Percentiles rank a stretch among this genome's conserved stretches.
phyloP scores from a whole-genome alignment of 805 yeast genomes.

The Yarrowia hollandica region DNA sequence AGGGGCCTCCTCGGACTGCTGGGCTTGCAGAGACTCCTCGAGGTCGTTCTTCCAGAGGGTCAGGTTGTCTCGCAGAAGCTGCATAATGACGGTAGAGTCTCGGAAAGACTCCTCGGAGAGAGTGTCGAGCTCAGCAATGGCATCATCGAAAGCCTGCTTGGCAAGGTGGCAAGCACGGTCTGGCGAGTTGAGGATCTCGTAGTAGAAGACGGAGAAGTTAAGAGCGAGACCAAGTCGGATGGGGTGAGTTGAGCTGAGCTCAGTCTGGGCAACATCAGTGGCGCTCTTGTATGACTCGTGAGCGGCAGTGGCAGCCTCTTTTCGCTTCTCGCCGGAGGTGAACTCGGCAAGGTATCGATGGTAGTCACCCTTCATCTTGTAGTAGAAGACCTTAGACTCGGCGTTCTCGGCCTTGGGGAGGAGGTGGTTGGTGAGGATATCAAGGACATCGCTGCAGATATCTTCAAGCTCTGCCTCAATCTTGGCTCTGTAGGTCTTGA shows the following conservation, averaged over 20 bases:
- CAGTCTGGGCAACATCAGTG: conserved; percentile 94
- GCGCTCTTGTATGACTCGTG: conserved; percentile 94
- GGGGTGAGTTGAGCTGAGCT: conserved; percentile 98
- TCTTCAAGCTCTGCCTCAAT: conserved; percentile 89
- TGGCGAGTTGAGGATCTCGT: conserved; percentile 96
- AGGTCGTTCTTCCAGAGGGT: conserved; percentile 72
- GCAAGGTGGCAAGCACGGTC: conserved; percentile 99
- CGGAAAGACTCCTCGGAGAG: conserved; percentile 97
- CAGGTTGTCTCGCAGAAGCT: conserved; percentile 95
- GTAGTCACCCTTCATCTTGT: conserved; percentile 99
- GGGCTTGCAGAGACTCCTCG: conserved; percentile 37
- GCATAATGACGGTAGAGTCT: conserved; percentile 98
- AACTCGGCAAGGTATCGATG: conserved; percentile 99
- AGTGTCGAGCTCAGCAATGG: conserved; percentile 97
- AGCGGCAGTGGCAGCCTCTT: conserved; percentile 87
- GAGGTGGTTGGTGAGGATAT: conserved; percentile 83
- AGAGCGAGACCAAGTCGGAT: conserved; percentile 96
- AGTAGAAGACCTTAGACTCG: conserved; percentile 96
- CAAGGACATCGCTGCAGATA: conserved; percentile 90
- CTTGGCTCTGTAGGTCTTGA: conserved; percentile 92
- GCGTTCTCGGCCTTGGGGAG: conserved; percentile 94
- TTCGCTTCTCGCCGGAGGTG: conserved; percentile 86
- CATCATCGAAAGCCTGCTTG: conserved; percentile 98
- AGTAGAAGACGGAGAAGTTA: conserved; percentile 96
- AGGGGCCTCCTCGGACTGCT: conserved; percentile 33